Base-by-base conservation (phyloP, 768 basidiomycete species). In the Termitomyces sp. region DNA sequence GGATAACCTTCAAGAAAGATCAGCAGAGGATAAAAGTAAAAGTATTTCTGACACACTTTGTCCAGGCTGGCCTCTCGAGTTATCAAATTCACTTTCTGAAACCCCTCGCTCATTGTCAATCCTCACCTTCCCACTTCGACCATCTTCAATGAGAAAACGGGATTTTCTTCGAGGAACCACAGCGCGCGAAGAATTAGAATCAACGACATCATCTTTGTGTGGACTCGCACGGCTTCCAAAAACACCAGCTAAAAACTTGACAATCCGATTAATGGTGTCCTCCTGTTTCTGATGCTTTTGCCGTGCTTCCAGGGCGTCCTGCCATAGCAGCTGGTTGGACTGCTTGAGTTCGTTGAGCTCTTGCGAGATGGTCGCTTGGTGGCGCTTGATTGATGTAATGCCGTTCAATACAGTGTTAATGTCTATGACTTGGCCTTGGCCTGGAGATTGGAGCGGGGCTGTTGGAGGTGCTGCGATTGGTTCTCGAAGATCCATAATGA, bases 201-300 rank as follows among this genome's bases (percentile, higher is more conserved):
- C 65, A 3, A 63, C 63, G 9, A 56, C 63, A 42, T 68, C 70
- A 32, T 73, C 70, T 50, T 72, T 70, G 23, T 59, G 61, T 11
- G 74, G 68, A 43, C 70, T 75, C 1, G 75, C 73, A 51, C 78
- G 80, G 42, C 68, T 69, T 12, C 89, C 88, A 72, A 98, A 98
- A 3, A 98, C 88, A 12, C 92, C 87, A 10, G 95, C 95, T 52
- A 99, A 73, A 71, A 99, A 98, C 56, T 93, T 89, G 59, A 99
- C 81, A 57, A 99, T 98, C 52, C 91, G 77, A 64, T 97, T 94
- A 67, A 98, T 94, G 20, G 94, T 97, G 68, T 98, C 94, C 65
- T 97, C 89, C 60, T 98, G 94, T 65, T 91, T 94, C 67, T 93
- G 86, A 64, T 96, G 87, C 53, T 85, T 81, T 60, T 87, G 84